Base-by-base conservation (phyloP, 2,329 filamentous ascomycete species). In the Camptophora hylomeconis region DNA sequence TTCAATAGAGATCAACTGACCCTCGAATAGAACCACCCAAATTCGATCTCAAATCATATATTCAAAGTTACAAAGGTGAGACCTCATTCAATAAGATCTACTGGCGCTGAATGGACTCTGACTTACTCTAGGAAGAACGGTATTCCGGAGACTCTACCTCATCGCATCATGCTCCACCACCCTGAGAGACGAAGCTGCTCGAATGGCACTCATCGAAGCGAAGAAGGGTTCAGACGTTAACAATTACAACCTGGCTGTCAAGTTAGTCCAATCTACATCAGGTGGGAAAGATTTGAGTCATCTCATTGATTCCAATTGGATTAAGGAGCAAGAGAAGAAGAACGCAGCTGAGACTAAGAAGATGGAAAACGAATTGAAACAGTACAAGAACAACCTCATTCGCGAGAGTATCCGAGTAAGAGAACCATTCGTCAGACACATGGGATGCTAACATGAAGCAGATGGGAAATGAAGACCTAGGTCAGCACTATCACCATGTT, bases 381-480 rank as follows among this genome's bases (percentile, higher is more conserved):
- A 77, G 2, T 95, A 95, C 56, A 93, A 89, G 57, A 93, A 94
- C 50, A 98, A 95, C 46, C 60, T 95, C 23, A 84, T 98, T 45
- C 93, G 94, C 52, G 89, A 98, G 58, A 94, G 84, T 58, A 93
- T 95, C 46, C 61, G 86, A 43, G 84, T 92, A 63, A 32, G 68
- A 48, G 21, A 30, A 15, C 13, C 18, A 16, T 14, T 18, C 1
- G 10, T 15, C 13, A 10, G 14, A 19, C 5, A 17, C 17, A 4
- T 7, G 14, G 7, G 10, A 10, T 31, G 7, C 5, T 26, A 25
- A 18, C 26, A 19, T 15, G 23, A 13, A 14, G 7, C 20, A 92
- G 81, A 94, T 95, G 75, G 87, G 83, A 24, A 80, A 94, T 45
- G 84, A 94, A 53, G 89, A 95, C 45, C 63, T 95, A 4, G 89